phyloP scores from a whole-genome alignment of 495 filamentous ascomycete genomes.

The Penicillium fimorum region DNA sequence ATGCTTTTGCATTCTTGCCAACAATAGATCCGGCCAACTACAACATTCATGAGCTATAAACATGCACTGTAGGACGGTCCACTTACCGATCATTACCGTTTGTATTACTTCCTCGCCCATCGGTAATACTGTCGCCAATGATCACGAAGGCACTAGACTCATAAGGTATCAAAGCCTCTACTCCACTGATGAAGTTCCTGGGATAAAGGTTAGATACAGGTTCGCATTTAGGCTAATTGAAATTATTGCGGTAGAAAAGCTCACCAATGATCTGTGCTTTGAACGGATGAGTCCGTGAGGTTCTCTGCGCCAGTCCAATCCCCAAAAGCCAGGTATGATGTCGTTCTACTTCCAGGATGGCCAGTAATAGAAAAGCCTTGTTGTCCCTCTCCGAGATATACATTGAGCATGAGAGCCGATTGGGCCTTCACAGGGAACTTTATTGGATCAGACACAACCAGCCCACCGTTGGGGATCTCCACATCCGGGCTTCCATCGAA shows the following conservation, averaged over 20 bases:
- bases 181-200: conserved; percentile 59
- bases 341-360: conserved; percentile 69
- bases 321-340: conserved; percentile 54
- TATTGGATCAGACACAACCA: conserved; percentile 64
- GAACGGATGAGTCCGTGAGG: conserved; percentile 37
- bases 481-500: conserved; percentile 49
- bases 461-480: conserved; percentile 56
- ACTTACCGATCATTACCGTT: conserved; percentile 64
- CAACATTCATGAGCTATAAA: neutral
- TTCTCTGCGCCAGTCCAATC: conserved; percentile 50
- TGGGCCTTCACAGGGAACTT: conserved; percentile 49
- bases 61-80: neutral
- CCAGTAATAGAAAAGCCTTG: conserved; percentile 55
- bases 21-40: conserved; percentile 66
- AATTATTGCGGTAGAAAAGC: neutral
- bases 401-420: conserved; percentile 53
- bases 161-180: conserved; percentile 56
- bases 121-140: conserved; percentile 73
- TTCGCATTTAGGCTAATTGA: neutral
- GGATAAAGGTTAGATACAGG: neutral
- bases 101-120: conserved; percentile 62
- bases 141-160: conserved; percentile 52
- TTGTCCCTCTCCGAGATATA: conserved; percentile 61
- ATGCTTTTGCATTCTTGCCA: conserved; percentile 52
- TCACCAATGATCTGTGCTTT: conserved; percentile 33